Evolutionary conservation across 176 grass and related monocot genomes (phyloP), one percentile per base, ranked within the genome.

Genomic region (Musa acuminata): DNA sequence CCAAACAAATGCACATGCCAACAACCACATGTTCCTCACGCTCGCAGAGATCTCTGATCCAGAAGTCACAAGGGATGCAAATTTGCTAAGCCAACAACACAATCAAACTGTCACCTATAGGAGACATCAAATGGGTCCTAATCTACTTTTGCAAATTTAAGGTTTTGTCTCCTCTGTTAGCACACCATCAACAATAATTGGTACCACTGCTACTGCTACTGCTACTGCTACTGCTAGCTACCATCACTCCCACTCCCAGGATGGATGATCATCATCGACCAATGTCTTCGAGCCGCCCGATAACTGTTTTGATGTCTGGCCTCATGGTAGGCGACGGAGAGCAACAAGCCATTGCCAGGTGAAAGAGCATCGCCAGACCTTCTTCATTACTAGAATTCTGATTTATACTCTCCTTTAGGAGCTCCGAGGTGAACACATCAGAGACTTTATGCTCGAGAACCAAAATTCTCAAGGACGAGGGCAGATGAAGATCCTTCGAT

Each of bases 361-460:
- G 69, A 52, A 81, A 81, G 58, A 81, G 64, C 71, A 65, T 55
- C 54, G 74, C 21, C 69, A 81, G 13, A 22, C 71, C 71, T 64
- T 81, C 79, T 43, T 64, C 79, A 13, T 81, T 81, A 9, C 49
- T 23, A 7, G 71, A 73, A 74, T 66, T 73, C 55, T 65, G 67
- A 51, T 50, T 11, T 50, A 50, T 65, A 53, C 79, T 81, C 29
- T 74, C 58, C 23, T 51, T 54, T 10, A 74, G 60, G n/a, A 81
- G 71, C 2, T 81, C 57, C 3, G 79, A 81, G 70, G 59, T 67
- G 49, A 81, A 81, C 12, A 49, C 68, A 52, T 80, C 49, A 53
- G 69, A 73, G 57, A 80, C 63, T 59, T 80, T 80, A 11, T 73
- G 55, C 23, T 80, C 79, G 9, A 80, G 70, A 54, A 74, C 70